phyloP scores from a whole-genome alignment of 371 early-diverging fungal species.

The Sporodiniella umbellata region DNA sequence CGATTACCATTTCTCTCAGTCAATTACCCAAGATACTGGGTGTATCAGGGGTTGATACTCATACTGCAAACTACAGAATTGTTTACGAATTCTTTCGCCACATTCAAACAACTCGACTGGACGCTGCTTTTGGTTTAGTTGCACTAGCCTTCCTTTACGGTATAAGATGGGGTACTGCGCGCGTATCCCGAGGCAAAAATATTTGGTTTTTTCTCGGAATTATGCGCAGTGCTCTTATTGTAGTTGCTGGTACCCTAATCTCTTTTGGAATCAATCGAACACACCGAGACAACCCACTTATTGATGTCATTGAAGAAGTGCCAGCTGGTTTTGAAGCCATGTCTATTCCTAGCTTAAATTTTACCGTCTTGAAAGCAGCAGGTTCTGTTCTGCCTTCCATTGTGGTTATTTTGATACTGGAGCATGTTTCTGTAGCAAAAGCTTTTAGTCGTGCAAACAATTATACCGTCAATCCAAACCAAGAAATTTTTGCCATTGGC shows the following conservation, averaged over 20 bases:
- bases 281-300: conserved; percentile 14
- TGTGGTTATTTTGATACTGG: conserved; percentile 70
- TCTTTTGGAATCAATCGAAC: conserved; percentile 31
- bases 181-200: conserved; percentile 24
- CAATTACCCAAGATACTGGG: conserved; percentile 76
- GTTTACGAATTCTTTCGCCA: conserved; percentile 42
- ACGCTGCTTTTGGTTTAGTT: conserved; percentile 48
- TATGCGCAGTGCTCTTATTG: conserved; percentile 43
- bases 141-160: conserved; percentile 39
- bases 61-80: conserved; percentile 49
- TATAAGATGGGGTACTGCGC: conserved; percentile 27
- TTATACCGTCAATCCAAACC: conserved; percentile 57
- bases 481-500: conserved; percentile 86
- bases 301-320: conserved; percentile 59
- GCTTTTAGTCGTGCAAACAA: conserved; percentile 66
- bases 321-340: conserved; percentile 68
- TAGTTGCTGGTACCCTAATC: conserved; percentile 38
- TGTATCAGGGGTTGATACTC: conserved; percentile 54
- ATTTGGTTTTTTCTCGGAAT: conserved; percentile 44
- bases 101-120: conserved; percentile 35
- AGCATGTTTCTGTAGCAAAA: conserved; percentile 77
- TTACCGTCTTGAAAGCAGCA: conserved; percentile 35
- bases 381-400: conserved; percentile 54
- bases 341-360: conserved; percentile 42
- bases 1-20: conserved; percentile 68